Evolutionary conservation across 257 asterid genomes (phyloP).

Genomic region (Gentiana macrophylla): DNA sequence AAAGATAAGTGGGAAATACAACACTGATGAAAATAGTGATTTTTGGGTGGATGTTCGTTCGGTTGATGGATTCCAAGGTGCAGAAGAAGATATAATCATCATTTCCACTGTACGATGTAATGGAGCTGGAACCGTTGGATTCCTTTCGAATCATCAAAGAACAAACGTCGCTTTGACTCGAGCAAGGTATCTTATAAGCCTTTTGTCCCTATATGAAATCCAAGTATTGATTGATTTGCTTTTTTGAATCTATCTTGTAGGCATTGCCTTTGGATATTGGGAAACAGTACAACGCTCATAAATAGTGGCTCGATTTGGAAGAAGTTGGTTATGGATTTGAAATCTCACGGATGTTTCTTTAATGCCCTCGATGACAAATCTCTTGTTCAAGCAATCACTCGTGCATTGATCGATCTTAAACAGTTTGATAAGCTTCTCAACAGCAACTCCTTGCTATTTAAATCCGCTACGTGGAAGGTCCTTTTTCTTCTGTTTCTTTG

Average conservation of each 20-base stretch:
- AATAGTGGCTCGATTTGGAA: constrained; percentile 57
- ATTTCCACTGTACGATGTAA: constrained; percentile 69
- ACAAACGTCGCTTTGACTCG: constrained; percentile 66
- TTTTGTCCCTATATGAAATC: no score
- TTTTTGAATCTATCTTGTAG: constrained; percentile 17
- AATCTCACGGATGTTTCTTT: constrained; percentile 46
- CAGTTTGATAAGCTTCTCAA: constrained; percentile 22
- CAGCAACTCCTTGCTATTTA: constrained; percentile 19
- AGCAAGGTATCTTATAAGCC: constrained; percentile 35
- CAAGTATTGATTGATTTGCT: not conserved
- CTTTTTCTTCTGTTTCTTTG: not conserved
- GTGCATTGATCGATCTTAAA: constrained; percentile 27
- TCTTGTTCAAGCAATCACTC: constrained; percentile 33
- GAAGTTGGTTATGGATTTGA: constrained; percentile 41
- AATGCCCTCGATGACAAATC: constrained; percentile 31
- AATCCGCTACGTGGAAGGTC: constrained; percentile 20
- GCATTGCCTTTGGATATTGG: constrained; percentile 64
- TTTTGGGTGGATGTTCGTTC: constrained; percentile 61
- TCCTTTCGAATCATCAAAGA: constrained; percentile 51
- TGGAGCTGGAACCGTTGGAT: constrained; percentile 56
- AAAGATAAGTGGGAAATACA: constrained; percentile 39
- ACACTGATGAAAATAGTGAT: constrained; percentile 29
- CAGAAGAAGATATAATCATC: constrained; percentile 73
- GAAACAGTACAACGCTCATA: constrained; percentile 43
- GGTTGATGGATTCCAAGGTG: constrained; percentile 88